Percentiles rank a stretch among this genome's conserved stretches.
Conservation (phyloP, 305 asterid genomes). For the Ajuga reptans region DNA sequence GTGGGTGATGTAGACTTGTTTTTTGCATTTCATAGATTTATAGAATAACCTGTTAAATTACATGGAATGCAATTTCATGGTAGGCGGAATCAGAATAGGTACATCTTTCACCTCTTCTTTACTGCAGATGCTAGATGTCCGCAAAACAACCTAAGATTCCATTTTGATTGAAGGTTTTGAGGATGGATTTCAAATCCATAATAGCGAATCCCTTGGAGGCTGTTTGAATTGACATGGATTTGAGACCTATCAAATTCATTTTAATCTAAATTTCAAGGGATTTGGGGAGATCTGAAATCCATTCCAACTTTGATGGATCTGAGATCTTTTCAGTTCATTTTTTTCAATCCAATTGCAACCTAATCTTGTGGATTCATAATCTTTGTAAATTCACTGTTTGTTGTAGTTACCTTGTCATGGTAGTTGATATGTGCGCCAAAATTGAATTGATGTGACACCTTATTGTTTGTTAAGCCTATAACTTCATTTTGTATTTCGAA, state of each 20-base stretch:
- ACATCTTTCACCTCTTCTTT: not conserved
- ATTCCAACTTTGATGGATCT: too few species aligned
- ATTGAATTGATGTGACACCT: not conserved
- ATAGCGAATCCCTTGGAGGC: too few species aligned
- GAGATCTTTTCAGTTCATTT: too few species aligned
- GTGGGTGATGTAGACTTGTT: not conserved
- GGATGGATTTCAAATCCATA: too few species aligned
- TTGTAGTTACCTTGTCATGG: not conserved
- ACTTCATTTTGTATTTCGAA: not conserved
- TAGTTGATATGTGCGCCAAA: not conserved
- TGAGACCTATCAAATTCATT: too few species aligned
- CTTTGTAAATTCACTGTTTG: not conserved
- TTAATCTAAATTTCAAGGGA: too few species aligned
- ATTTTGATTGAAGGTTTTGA: too few species aligned
- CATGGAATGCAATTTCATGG: not conserved
- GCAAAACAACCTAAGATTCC: not conserved
- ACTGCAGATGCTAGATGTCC: conserved; percentile 1
- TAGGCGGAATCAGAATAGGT: not conserved
- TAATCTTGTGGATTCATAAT: not conserved
- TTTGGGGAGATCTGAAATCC: too few species aligned
- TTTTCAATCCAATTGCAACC: not conserved
- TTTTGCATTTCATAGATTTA: conserved; percentile 7
- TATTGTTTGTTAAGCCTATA: conserved; percentile 4
- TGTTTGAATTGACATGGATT: too few species aligned
- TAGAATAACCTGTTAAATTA: not conserved